phyloP scores from a whole-genome alignment of 495 filamentous ascomycete genomes.

The Hyaloscypha bicolor region DNA sequence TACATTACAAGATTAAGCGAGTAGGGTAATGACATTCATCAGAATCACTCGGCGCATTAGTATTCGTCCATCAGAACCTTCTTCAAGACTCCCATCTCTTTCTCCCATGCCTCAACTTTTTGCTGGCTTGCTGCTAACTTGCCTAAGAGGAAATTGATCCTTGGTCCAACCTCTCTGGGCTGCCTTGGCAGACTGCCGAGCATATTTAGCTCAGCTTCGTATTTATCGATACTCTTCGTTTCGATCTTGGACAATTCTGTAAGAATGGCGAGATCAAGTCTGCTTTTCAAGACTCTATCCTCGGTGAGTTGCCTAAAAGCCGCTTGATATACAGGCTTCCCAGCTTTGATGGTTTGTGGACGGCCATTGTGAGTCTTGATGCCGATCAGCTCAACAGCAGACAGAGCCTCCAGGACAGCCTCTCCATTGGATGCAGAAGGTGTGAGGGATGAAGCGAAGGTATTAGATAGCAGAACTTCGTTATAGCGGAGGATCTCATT shows the following conservation, averaged over 20 bases:
- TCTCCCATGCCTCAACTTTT: constrained; percentile 76
- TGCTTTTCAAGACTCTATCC: constrained; percentile 71
- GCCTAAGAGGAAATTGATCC: constrained; percentile 69
- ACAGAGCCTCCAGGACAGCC: constrained; percentile 71
- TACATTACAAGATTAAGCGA: not conserved
- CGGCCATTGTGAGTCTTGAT: constrained; percentile 73
- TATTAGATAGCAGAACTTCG: constrained; percentile 73
- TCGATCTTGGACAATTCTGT: constrained; percentile 70
- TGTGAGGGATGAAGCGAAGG: constrained; percentile 61
- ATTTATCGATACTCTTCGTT: constrained; percentile 73
- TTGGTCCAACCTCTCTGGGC: constrained; percentile 59
- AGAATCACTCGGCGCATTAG: constrained; percentile 2
- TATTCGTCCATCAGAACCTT: constrained; percentile 44
- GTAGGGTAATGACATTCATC: not conserved
- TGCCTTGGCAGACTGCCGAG: constrained; percentile 62
- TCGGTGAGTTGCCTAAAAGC: constrained; percentile 72
- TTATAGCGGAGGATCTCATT: constrained; percentile 73
- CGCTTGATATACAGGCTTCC: constrained; percentile 84
- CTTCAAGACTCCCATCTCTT: constrained; percentile 70
- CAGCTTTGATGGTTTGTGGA: constrained; percentile 73
- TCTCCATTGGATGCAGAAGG: constrained; percentile 57
- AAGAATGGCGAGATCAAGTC: constrained; percentile 73
- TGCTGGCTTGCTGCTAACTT: constrained; percentile 73
- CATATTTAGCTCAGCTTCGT: constrained; percentile 73
- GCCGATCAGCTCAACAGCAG: constrained; percentile 85